phyloP scores from a whole-genome alignment of 192 early-diverging fungal genomes.

The Coemansia sp. region DNA sequence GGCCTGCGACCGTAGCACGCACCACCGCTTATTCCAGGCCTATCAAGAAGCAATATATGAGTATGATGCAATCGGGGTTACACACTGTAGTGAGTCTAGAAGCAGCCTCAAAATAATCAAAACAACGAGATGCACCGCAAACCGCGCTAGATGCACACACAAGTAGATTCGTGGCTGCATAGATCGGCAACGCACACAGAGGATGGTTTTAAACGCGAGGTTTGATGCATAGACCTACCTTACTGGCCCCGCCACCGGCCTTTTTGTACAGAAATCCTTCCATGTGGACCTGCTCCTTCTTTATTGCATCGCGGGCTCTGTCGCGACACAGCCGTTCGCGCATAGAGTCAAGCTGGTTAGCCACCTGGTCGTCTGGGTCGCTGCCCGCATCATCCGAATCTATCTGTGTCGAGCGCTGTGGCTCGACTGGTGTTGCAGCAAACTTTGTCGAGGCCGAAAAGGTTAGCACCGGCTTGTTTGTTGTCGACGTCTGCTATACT shows the following conservation, averaged over 20 bases:
- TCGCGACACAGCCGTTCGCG: constrained; percentile 34
- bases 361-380: constrained; percentile 43
- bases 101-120: constrained; percentile 10
- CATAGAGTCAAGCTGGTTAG: constrained; percentile 24
- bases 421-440: constrained; percentile 13
- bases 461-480: constrained; percentile 27
- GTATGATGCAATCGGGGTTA: not conserved
- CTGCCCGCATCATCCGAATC: constrained; percentile 44
- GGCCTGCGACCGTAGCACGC: constrained; percentile 48
- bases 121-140: constrained; percentile 1
- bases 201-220: not conserved
- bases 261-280: constrained; percentile 48
- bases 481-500: constrained; percentile 21
- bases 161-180: not conserved
- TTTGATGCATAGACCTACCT: constrained; percentile 24
- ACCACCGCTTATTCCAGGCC: constrained; percentile 55
- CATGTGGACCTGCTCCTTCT: constrained; percentile 51
- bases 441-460: constrained; percentile 50
- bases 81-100: not conserved
- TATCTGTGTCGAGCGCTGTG: constrained; percentile 1
- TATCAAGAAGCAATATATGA: constrained; percentile 5
- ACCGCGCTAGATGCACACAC: not conserved
- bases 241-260: constrained; percentile 44
- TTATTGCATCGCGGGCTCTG: constrained; percentile 38
- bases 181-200: not conserved